Evolutionary conservation across 306 rosid species (phyloP).

Genomic region (Prunus campanulata): DNA sequence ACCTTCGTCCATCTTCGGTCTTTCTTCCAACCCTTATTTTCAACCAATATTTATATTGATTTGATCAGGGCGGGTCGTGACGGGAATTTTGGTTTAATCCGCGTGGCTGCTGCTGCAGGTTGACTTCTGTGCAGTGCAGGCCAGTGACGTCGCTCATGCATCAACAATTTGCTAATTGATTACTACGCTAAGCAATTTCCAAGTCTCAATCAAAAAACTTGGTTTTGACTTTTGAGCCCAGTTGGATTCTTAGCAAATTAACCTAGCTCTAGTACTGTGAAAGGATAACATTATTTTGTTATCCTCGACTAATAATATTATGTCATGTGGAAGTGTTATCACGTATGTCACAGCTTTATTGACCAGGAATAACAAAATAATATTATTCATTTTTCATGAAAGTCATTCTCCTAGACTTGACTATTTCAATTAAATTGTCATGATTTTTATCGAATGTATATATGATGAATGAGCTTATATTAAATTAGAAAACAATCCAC

Average conservation of each 20-base stretch:
- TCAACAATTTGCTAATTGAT: neutral
- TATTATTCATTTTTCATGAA: rapidly evolving
- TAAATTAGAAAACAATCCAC: too few species aligned
- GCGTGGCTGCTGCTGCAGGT: neutral
- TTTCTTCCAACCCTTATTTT: neutral
- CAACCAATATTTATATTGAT: neutral
- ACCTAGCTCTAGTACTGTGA: neutral
- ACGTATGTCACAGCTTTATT: too few species aligned
- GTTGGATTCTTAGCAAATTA: neutral
- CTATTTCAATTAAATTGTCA: too few species aligned
- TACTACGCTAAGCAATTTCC: neutral
- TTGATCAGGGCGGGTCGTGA: neutral
- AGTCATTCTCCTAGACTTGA: too few species aligned
- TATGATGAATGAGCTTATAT: too few species aligned
- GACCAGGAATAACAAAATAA: too few species aligned
- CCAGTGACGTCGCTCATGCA: neutral
- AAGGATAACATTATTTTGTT: rapidly evolving
- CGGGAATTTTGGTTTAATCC: neutral
- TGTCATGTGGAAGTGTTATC: rapidly evolving
- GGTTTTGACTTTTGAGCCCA: neutral
- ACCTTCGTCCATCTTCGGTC: neutral
- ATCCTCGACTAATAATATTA: too few species aligned
- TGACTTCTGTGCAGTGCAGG: neutral
- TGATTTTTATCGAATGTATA: too few species aligned
- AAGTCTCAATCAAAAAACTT: neutral